A percentile compares a stretch with the other conserved stretches of the same genome.
These are phyloP conservation scores for Cercospora sojina DNA, from an alignment of 2,329 filamentous ascomycete genomes.

Conservation along the genomic window DNA sequence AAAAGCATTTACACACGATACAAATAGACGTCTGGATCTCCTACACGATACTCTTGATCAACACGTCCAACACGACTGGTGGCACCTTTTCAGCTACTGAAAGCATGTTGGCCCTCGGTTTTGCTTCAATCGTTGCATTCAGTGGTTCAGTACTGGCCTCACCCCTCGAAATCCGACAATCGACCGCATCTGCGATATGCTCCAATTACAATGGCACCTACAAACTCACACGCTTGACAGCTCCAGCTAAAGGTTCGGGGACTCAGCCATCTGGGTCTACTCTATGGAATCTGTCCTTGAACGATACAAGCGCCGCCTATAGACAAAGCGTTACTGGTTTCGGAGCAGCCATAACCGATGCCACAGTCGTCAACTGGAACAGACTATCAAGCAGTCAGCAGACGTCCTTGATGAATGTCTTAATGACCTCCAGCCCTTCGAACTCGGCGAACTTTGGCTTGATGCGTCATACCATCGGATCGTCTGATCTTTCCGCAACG, in stretches of 20 bases:
- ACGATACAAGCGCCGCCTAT: slow-evolving; percentile 27
- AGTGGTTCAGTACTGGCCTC: neutral
- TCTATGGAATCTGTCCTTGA: slow-evolving; percentile 25
- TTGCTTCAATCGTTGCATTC: neutral
- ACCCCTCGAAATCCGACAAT: slow-evolving; percentile 13
- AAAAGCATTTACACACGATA: neutral
- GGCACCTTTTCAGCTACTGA: neutral
- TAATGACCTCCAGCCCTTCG: slow-evolving; percentile 17
- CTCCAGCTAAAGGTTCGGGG: slow-evolving; percentile 11
- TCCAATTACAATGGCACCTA: slow-evolving; percentile 23
- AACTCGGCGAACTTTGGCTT: slow-evolving; percentile 25
- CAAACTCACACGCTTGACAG: slow-evolving; percentile 20
- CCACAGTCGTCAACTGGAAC: slow-evolving; percentile 24
- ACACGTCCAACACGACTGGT: neutral
- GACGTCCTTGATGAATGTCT: slow-evolving; percentile 14
- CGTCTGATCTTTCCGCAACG: slow-evolving; percentile 23
- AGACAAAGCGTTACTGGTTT: slow-evolving; percentile 24
- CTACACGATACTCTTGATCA: neutral
- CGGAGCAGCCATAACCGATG: slow-evolving; percentile 26
- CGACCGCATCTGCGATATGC: slow-evolving; percentile 19
- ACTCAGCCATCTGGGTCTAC: slow-evolving; percentile 8
- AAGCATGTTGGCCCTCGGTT: neutral
- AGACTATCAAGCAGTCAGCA: slow-evolving; percentile 16
- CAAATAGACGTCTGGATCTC: neutral
- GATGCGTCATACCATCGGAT: slow-evolving; percentile 26